phyloP scores from a whole-genome alignment of 352 stramenopile genomes.

The Phytophthora colocasiae region DNA sequence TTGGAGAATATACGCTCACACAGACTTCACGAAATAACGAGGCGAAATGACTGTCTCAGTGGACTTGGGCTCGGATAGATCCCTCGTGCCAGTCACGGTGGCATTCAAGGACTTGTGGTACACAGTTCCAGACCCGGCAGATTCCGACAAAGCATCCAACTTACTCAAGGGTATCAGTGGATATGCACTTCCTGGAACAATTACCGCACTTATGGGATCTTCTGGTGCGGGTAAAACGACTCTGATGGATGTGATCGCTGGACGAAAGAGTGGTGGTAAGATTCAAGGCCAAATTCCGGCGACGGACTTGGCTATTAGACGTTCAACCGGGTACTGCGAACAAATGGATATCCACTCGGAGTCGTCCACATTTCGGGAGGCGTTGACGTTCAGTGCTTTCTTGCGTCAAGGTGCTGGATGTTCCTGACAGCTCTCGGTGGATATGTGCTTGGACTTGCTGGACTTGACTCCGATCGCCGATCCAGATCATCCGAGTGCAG shows the following conservation, averaged over 20 bases:
- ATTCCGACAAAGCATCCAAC: conserved; percentile 18
- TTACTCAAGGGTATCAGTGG: conserved; percentile 25
- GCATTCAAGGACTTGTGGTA: conserved; percentile 29
- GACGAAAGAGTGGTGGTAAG: conserved; percentile 22
- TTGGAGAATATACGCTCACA: conserved; percentile 7
- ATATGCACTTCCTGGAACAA: conserved; percentile 16
- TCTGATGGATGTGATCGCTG: conserved; percentile 26
- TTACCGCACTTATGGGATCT: conserved; percentile 28
- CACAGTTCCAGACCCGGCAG: conserved; percentile 10
- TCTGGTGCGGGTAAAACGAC: conserved; percentile 27
- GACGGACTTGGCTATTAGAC: conserved; percentile 18
- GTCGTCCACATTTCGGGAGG: conserved; percentile 19
- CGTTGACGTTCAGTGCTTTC: conserved; percentile 22
- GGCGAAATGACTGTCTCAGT: neutral
- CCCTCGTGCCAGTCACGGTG: conserved; percentile 9
- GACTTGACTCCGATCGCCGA: conserved; percentile 20
- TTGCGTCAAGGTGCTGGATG: conserved; percentile 13
- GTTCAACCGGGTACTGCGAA: conserved; percentile 23
- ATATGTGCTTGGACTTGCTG: conserved; percentile 14
- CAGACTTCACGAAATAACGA: conserved; percentile 3
- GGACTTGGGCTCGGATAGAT: too few relatives aligned
- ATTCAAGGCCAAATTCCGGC: conserved; percentile 14
- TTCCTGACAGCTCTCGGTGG: conserved; percentile 15
- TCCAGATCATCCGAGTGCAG: conserved; percentile 28
- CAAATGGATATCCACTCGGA: conserved; percentile 26